Conservation (phyloP, 75 land plant genomes). For the Gnetum montanum region DNA sequence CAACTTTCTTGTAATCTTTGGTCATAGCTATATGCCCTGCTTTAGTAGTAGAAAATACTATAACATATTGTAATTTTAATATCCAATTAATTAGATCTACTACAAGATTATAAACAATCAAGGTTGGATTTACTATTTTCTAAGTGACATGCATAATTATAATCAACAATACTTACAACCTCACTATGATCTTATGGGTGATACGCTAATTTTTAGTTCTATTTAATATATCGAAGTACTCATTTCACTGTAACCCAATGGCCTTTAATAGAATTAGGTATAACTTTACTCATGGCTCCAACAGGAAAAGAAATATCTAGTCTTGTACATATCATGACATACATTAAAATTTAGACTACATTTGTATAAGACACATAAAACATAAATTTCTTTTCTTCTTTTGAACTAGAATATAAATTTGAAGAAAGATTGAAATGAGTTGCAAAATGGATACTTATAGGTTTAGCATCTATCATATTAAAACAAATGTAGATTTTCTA, state of each 20-base stretch:
- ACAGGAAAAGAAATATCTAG: background rate
- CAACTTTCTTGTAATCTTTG: background rate
- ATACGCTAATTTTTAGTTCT: background rate
- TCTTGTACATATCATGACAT: background rate
- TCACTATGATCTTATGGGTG: background rate
- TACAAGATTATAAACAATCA: background rate
- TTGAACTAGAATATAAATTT: background rate
- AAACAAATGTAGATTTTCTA: background rate
- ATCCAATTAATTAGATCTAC: background rate
- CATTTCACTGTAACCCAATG: background rate
- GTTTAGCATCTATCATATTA: background rate
- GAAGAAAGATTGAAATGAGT: slow-evolving; percentile 1
- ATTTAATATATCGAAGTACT: too few relatives aligned
- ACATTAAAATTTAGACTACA: background rate
- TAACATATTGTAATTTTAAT: background rate
- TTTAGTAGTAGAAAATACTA: background rate
- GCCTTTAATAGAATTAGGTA: background rate
- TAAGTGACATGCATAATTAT: background rate
- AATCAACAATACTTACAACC: background rate
- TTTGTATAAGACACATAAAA: background rate
- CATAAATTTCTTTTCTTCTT: slow-evolving; percentile 9
- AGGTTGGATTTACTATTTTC: background rate
- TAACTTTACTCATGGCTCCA: background rate
- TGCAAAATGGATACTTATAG: background rate
- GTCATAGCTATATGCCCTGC: background rate